Evolutionary conservation across 305 asterid genomes (phyloP).

Genomic region (Rubia balearica): DNA sequence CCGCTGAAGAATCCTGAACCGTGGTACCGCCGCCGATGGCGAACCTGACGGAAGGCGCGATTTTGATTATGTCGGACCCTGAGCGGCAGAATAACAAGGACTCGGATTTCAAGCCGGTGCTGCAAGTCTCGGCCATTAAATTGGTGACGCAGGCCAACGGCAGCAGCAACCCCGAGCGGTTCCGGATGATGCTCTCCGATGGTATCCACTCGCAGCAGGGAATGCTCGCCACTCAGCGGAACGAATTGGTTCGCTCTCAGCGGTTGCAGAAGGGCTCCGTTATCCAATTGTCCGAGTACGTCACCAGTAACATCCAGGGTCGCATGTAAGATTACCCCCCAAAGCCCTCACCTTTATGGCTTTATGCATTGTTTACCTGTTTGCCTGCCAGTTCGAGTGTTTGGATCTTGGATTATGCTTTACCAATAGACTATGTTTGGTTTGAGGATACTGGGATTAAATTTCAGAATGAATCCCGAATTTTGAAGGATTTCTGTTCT

Average conservation of each 20-base stretch:
- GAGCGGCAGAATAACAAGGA: conserved; percentile 25
- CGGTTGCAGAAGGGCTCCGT: conserved; percentile 62
- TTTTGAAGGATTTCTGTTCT: not conserved
- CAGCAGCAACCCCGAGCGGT: conserved; percentile 39
- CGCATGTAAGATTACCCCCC: conserved; percentile 39
- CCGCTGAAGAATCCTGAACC: not conserved
- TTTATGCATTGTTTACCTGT: not conserved
- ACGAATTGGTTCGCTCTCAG: conserved; percentile 48
- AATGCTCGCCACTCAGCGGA: conserved; percentile 71
- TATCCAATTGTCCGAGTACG: conserved; percentile 53
- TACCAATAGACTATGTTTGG: not conserved
- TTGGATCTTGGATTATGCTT: not conserved
- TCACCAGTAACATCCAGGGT: conserved; percentile 48
- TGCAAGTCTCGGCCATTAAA: conserved; percentile 56
- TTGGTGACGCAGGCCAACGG: conserved; percentile 37
- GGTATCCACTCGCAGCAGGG: conserved; percentile 60
- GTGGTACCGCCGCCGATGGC: conserved; percentile 32
- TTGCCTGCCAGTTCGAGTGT: not conserved
- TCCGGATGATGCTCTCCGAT: conserved; percentile 62
- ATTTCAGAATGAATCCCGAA: not conserved
- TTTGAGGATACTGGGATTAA: not conserved
- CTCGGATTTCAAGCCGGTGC: conserved; percentile 46
- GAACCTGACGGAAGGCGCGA: conserved; percentile 53
- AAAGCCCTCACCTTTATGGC: not conserved
- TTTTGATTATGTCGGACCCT: conserved; percentile 36